Evolutionary conservation across 1,284 basidiomycete species (phyloP).

Genomic region (Fistulina hepatica): DNA sequence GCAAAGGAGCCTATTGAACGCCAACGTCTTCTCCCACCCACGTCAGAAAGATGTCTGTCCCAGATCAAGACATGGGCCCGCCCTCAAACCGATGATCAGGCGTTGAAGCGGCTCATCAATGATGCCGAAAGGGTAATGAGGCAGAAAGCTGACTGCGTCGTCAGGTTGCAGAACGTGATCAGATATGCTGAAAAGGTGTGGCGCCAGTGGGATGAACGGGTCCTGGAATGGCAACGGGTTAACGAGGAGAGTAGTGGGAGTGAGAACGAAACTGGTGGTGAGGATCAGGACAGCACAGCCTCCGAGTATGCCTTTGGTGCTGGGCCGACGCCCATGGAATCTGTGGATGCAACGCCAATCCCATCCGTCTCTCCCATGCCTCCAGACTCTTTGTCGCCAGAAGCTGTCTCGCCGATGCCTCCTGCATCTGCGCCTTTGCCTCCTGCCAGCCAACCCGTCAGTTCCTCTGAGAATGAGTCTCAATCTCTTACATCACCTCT

Average conservation of each 20-base stretch:
- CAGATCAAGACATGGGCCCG: constrained; percentile 77
- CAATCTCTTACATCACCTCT: too few relatives aligned
- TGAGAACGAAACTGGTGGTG: constrained; percentile 28
- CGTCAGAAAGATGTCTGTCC: constrained; percentile 76
- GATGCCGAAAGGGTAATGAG: constrained; percentile 86
- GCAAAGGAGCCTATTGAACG: constrained; percentile 85
- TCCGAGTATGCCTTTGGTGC: constrained; percentile 53
- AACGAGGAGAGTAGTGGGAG: constrained; percentile 41
- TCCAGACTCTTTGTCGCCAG: constrained; percentile 24
- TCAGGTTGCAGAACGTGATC: constrained; percentile 96
- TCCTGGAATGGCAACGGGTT: constrained; percentile 56
- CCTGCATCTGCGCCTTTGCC: constrained; percentile 20
- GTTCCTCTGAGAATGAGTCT: neutral
- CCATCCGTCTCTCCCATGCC: constrained; percentile 51
- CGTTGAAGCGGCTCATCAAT: constrained; percentile 69
- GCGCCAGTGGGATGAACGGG: constrained; percentile 92
- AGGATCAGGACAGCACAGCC: constrained; percentile 49
- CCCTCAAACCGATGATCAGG: constrained; percentile 78
- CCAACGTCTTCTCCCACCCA: constrained; percentile 79
- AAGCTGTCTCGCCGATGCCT: constrained; percentile 21
- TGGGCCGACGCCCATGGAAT: constrained; percentile 28
- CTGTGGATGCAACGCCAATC: constrained; percentile 52
- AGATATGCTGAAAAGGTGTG: constrained; percentile 95
- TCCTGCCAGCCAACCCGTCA: constrained; percentile 26
- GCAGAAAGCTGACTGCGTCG: constrained; percentile 90